Conservation (phyloP, 805 yeast genomes). For the Saccharomycopsis sp. region DNA sequence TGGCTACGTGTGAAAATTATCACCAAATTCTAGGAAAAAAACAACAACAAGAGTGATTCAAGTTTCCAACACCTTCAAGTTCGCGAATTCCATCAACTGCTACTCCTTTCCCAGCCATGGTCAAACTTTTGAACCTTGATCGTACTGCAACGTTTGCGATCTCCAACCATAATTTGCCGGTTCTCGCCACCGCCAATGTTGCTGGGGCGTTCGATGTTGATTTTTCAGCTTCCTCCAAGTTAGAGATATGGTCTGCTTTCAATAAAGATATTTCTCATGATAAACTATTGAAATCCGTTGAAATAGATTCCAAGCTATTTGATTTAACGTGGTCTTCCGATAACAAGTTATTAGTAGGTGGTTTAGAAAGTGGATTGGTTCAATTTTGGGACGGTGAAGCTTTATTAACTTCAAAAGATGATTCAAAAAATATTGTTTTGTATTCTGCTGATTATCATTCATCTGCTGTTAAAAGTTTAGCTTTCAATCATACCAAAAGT, state of each 20-base stretch:
- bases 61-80: neutral
- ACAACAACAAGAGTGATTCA: neutral
- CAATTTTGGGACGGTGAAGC: constrained; percentile 65
- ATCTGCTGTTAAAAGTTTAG: constrained; percentile 60
- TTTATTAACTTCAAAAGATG: constrained; percentile 26
- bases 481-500: constrained; percentile 64
- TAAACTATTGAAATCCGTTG: constrained; percentile 34
- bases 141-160: constrained; percentile 95
- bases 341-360: constrained; percentile 70
- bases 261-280: constrained; percentile 18
- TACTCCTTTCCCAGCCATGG: constrained; percentile 4
- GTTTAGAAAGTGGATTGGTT: constrained; percentile 71
- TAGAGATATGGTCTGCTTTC: constrained; percentile 72
- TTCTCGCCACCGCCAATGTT: constrained; percentile 84
- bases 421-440: constrained; percentile 34
- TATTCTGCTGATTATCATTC: constrained; percentile 49
- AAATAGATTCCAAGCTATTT: constrained; percentile 54
- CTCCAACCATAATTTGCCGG: constrained; percentile 69
- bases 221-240: constrained; percentile 66
- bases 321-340: constrained; percentile 76
- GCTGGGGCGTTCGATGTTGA: constrained; percentile 91
- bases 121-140: constrained; percentile 72
- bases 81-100: neutral
- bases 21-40: neutral
- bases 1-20: neutral